Conservation (phyloP, 2,329 filamentous ascomycete genomes). For the Daldinia sp. region DNA sequence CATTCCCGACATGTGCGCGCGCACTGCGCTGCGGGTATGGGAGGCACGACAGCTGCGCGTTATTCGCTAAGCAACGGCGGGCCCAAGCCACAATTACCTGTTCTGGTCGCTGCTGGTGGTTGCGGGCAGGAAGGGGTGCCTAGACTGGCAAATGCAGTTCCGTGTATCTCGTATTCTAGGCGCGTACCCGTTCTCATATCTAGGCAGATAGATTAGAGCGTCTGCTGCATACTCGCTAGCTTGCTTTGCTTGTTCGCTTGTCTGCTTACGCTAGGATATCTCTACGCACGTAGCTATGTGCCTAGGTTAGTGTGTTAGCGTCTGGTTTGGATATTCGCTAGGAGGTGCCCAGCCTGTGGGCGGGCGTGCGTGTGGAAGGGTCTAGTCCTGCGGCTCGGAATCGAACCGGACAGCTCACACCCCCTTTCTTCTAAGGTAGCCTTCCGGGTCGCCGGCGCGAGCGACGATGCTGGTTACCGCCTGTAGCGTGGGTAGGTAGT, state of each 20-base stretch:
- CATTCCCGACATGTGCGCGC: no score
- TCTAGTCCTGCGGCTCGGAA: slow-evolving; percentile 16
- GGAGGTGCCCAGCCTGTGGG: neutral
- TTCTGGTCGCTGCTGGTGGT: no score
- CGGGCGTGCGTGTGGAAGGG: neutral
- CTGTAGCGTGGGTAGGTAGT: neutral
- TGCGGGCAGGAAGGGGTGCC: no score
- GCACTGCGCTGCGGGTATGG: slow-evolving; percentile 2
- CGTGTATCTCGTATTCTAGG: slow-evolving; percentile 1
- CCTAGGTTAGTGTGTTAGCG: neutral
- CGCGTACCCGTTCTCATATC: slow-evolving; percentile 17
- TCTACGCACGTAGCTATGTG: neutral
- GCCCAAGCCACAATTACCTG: slow-evolving; percentile 16
- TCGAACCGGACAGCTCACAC: slow-evolving; percentile 15
- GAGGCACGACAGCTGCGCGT: neutral
- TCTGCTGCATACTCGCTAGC: no score
- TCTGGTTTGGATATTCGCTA: no score
- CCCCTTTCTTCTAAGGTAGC: neutral
- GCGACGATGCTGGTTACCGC: slow-evolving; percentile 12
- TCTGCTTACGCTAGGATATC: neutral
- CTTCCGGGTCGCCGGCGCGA: slow-evolving; percentile 6
- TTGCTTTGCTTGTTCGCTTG: no score
- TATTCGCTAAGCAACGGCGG: slow-evolving; percentile 8
- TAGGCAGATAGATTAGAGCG: slow-evolving; percentile 12
- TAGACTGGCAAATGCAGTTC: no score